Percentiles rank a stretch among this genome's conserved stretches.
Conservation (phyloP, 306 rosid genomes). For the Vigna nakashimae region DNA sequence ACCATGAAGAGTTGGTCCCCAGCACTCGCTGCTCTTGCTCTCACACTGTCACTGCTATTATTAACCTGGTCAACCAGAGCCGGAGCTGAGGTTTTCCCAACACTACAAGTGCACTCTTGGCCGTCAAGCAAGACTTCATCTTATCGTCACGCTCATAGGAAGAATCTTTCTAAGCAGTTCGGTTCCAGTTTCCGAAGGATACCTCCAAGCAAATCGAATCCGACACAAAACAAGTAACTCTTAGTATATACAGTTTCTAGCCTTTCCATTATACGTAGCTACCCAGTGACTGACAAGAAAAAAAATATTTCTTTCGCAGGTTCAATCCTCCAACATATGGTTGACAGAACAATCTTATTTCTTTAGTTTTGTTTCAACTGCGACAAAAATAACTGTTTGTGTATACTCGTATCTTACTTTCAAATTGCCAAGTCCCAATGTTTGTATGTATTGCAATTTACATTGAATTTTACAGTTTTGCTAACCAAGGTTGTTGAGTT, state of each 20-base stretch:
- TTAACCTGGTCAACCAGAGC: conserved; percentile 44
- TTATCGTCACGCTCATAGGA: conserved; percentile 48
- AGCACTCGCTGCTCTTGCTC: conserved; percentile 58
- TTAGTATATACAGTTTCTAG: conserved; percentile 39
- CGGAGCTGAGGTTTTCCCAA: conserved; percentile 44
- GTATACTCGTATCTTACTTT: conserved; percentile 35
- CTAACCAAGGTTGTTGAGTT: conserved; percentile 38
- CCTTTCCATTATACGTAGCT: conserved; percentile 39
- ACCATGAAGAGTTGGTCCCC: conserved; percentile 64
- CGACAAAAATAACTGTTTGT: conserved; percentile 21
- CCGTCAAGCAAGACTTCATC: conserved; percentile 48
- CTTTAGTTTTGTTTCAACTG: conserved; percentile 23
- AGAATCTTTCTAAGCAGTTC: conserved; percentile 54
- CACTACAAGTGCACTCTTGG: conserved; percentile 42
- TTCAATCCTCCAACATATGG: conserved; percentile 56
- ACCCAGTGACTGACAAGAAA: conserved; percentile 37
- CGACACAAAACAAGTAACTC: conserved; percentile 73
- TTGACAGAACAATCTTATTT: conserved; percentile 39
- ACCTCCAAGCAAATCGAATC: conserved; percentile 72
- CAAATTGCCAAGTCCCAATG: conserved; percentile 11
- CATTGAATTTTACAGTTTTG: conserved; percentile 49
- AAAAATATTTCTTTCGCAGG: conserved; percentile 55
- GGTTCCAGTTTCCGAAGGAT: conserved; percentile 61
- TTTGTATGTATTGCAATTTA: conserved; percentile 42
- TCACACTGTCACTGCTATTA: conserved; percentile 52